Percentiles rank a stretch among this genome's conserved stretches.
These are phyloP conservation scores for Exsudoporus floridanus DNA, from an alignment of 1,284 basidiomycete species.

Conservation along the genomic window DNA sequence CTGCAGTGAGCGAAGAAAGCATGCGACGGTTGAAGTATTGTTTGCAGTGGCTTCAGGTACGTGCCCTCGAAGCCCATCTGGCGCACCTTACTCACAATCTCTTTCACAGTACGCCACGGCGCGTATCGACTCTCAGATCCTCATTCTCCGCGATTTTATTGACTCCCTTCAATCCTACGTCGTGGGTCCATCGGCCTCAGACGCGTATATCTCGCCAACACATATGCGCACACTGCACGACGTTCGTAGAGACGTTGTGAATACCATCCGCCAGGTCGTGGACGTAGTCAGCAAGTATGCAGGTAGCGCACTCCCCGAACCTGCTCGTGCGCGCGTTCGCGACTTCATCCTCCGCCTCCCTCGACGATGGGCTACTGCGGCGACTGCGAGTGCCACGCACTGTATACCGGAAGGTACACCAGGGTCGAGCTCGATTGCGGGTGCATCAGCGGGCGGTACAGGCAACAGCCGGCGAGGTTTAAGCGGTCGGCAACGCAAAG, in stretches of 20 bases:
- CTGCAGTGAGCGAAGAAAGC: slow-evolving; percentile 86
- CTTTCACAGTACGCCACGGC: slow-evolving; percentile 75
- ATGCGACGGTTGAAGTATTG: slow-evolving; percentile 87
- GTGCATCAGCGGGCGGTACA: slow-evolving; percentile 41
- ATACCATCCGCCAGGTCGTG: slow-evolving; percentile 86
- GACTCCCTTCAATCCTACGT: slow-evolving; percentile 58
- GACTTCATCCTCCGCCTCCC: slow-evolving; percentile 83
- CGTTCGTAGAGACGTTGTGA: slow-evolving; percentile 80
- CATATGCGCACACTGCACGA: slow-evolving; percentile 68
- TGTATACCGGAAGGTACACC: slow-evolving; percentile 28
- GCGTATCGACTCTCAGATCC: slow-evolving; percentile 86
- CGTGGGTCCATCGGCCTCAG: slow-evolving; percentile 22
- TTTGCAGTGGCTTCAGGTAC: slow-evolving; percentile 84
- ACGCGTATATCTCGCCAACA: slow-evolving; percentile 45
- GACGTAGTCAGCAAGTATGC: slow-evolving; percentile 87
- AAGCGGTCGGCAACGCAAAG: slow-evolving; percentile 25
- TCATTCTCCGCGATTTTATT: slow-evolving; percentile 80
- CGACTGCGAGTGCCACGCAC: slow-evolving; percentile 19
- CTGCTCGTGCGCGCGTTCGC: slow-evolving; percentile 73
- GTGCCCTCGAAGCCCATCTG: slow-evolving; percentile 43
- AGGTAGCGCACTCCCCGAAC: slow-evolving; percentile 81
- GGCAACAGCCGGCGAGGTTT: slow-evolving; percentile 24
- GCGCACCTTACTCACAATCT: slow-evolving; percentile 36
- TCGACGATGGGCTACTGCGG: slow-evolving; percentile 65
- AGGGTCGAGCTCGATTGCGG: slow-evolving; percentile 33